phyloP scores from a whole-genome alignment of 768 basidiomycete species.

The Leucocoprinus birnbaumii region DNA sequence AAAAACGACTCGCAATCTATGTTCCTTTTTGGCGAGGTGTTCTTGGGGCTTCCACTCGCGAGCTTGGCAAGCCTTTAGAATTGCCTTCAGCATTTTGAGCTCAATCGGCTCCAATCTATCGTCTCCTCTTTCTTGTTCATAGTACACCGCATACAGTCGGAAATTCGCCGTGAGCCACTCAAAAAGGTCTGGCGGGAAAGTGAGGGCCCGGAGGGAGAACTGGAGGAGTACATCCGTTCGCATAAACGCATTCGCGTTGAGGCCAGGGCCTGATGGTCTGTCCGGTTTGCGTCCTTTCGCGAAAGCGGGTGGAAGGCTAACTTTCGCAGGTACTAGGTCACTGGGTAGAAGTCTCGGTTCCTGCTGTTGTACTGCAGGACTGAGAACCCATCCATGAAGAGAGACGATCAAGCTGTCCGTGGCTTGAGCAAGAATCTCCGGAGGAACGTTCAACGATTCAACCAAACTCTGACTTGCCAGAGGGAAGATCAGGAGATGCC shows the following conservation, averaged over 20 bases:
- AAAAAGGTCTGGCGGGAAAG: constrained; percentile 45
- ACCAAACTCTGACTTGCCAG: constrained; percentile 23
- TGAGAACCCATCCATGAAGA: constrained; percentile 11
- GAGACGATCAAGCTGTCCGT: constrained; percentile 4
- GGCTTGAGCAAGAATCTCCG: constrained; percentile 18
- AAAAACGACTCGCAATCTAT: constrained; percentile 45
- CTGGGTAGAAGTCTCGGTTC: constrained; percentile 7
- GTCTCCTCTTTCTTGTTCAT: constrained; percentile 42
- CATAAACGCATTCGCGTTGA: not conserved
- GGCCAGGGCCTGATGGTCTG: not conserved
- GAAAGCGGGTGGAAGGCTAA: not conserved
- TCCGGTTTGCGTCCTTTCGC: not conserved
- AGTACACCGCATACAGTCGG: constrained; percentile 37
- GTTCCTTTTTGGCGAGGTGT: constrained; percentile 7
- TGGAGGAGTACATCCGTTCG: constrained; percentile 22
- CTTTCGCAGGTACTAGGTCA: constrained; percentile 2
- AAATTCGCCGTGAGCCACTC: constrained; percentile 37
- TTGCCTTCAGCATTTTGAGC: constrained; percentile 24
- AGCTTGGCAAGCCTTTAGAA: constrained; percentile 10
- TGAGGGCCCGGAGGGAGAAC: constrained; percentile 38
- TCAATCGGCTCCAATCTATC: constrained; percentile 35
- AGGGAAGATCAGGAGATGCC: constrained; percentile 44
- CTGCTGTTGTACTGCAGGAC: not conserved
- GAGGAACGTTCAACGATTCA: constrained; percentile 38
- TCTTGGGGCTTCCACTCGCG: constrained; percentile 7